These are phyloP conservation scores for Backusella westeae DNA, from an alignment of 192 early-diverging fungal genomes.

Conservation along the genomic window DNA sequence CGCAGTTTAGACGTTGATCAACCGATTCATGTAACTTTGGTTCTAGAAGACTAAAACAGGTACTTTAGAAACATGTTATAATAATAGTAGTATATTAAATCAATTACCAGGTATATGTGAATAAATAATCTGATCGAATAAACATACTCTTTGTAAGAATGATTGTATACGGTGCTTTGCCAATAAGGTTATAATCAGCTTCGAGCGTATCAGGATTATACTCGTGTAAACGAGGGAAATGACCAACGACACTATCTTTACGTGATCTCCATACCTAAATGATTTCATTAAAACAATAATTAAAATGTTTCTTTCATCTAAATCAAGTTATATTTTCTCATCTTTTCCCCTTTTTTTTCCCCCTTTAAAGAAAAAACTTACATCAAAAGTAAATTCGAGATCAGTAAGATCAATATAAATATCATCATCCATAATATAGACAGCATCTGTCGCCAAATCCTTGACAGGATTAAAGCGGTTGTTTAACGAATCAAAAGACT, in stretches of 20 bases:
- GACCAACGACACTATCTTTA: slow-evolving; percentile 27
- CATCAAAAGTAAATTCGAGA: slow-evolving; percentile 33
- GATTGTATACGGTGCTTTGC: slow-evolving; percentile 14
- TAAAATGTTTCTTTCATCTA: neutral
- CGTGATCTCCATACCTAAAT: slow-evolving; percentile 21
- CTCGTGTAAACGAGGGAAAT: slow-evolving; percentile 30
- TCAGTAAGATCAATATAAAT: slow-evolving; percentile 25
- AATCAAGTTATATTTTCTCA: neutral
- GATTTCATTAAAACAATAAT: neutral
- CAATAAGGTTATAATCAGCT: slow-evolving; percentile 16
- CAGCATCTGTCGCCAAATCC: slow-evolving; percentile 18
- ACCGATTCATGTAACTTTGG: slow-evolving; percentile 25
- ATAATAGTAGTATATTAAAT: neutral
- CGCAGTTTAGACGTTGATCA: slow-evolving; percentile 29
- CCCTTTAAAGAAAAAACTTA: slow-evolving; percentile 1
- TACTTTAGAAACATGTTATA: neutral
- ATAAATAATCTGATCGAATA: slow-evolving; percentile 29
- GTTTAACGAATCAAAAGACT: slow-evolving; percentile 35
- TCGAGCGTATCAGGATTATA: slow-evolving; percentile 11
- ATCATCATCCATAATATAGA: slow-evolving; percentile 39
- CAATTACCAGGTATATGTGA: slow-evolving; percentile 32
- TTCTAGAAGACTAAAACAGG: slow-evolving; percentile 10
- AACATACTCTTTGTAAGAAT: slow-evolving; percentile 38
- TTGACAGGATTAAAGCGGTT: slow-evolving; percentile 38
- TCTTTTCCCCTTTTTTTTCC: neutral